Conservation (phyloP, 73 alveolate genomes). For the Paramecium primaurelia region DNA sequence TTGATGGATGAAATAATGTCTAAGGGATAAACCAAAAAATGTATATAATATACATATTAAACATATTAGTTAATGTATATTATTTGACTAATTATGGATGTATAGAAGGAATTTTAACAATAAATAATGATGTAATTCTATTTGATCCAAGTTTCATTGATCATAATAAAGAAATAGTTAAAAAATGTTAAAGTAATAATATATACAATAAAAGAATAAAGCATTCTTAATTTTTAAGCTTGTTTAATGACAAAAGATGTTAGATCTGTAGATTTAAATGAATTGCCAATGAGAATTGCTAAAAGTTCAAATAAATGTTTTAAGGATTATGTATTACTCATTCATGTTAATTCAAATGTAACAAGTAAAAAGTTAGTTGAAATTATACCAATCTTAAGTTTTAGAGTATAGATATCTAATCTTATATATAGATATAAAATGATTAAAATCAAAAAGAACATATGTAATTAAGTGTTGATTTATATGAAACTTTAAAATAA, state of each 20-base stretch:
- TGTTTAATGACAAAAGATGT: slow-evolving; percentile 24
- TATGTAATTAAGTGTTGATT: not conserved
- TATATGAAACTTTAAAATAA: not conserved
- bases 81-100: not conserved
- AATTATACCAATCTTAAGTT: not conserved
- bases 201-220: not conserved
- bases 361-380: not conserved
- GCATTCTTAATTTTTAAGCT: not conserved
- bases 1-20: slow-evolving; percentile 37
- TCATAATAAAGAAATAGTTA: not conserved
- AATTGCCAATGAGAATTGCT: not conserved
- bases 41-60: not conserved
- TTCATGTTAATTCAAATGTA: not conserved
- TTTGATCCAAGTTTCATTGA: slow-evolving; percentile 4
- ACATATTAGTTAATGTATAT: not conserved
- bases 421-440: not conserved
- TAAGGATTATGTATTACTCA: not conserved
- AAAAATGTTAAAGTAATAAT: not conserved
- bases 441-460: not conserved
- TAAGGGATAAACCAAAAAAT: slow-evolving; percentile 7
- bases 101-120: slow-evolving; percentile 19
- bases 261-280: not conserved
- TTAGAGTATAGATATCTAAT: not conserved
- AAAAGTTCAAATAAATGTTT: not conserved
- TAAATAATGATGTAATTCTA: not conserved